Conservation (phyloP, 768 basidiomycete genomes). For the Lactarius evosmus region DNA sequence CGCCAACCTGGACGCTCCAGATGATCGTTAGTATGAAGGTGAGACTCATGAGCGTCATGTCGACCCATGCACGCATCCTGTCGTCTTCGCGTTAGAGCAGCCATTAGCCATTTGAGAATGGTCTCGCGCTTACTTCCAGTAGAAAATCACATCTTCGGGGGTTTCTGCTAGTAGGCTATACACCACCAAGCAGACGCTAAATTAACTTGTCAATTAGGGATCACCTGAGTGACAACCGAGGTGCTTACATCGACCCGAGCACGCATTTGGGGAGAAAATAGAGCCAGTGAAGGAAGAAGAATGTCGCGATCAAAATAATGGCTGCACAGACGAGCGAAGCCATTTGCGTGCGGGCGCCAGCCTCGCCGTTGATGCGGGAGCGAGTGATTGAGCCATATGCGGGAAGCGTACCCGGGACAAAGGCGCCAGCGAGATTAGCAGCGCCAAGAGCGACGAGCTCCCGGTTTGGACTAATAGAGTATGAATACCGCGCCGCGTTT, state of each 20-base stretch:
- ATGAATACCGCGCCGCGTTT: constrained; percentile 77
- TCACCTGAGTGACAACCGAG: constrained; percentile 15
- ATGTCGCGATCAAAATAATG: constrained; percentile 77
- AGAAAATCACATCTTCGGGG: constrained; percentile 83
- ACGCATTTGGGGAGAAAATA: constrained; percentile 89
- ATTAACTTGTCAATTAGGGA: not conserved
- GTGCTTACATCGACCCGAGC: constrained; percentile 76
- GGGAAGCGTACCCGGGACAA: constrained; percentile 86
- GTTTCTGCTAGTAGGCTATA: constrained; percentile 80
- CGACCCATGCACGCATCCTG: constrained; percentile 91
- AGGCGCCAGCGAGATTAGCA: constrained; percentile 72
- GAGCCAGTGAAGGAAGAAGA: constrained; percentile 84
- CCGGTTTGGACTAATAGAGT: constrained; percentile 89
- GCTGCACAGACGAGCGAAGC: constrained; percentile 73
- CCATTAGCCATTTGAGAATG: not conserved
- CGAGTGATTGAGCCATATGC: constrained; percentile 92
- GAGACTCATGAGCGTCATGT: constrained; percentile 79
- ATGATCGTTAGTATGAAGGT: constrained; percentile 87
- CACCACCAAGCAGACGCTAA: constrained; percentile 80
- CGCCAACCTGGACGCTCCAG: constrained; percentile 90
- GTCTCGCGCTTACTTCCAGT: constrained; percentile 60
- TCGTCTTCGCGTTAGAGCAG: not conserved
- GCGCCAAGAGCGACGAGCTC: constrained; percentile 92
- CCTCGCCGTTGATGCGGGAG: constrained; percentile 86
- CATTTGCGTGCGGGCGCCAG: constrained; percentile 88